Conservation (phyloP, 352 stramenopile species). For the Pythium pectinolyticum region DNA sequence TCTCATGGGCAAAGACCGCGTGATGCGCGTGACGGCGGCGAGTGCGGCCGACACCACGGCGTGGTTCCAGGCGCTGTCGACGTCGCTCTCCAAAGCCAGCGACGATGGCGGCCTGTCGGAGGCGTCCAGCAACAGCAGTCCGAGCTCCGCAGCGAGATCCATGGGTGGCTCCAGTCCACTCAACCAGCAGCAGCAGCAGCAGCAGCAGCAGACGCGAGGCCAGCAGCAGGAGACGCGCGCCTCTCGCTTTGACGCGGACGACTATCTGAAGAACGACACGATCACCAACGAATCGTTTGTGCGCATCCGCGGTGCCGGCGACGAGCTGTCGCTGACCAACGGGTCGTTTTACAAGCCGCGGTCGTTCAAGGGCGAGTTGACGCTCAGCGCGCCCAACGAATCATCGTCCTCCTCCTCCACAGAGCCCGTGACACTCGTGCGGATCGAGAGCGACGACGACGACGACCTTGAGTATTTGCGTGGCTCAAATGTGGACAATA, state of each 20-base stretch:
- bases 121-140: slow-evolving; percentile 10
- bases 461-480: slow-evolving; percentile 56
- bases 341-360: slow-evolving; percentile 26
- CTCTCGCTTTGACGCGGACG: slow-evolving; percentile 47
- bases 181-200: no score
- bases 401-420: no score
- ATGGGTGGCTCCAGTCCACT: background rate
- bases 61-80: slow-evolving; percentile 48
- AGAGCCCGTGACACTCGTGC: slow-evolving; percentile 2
- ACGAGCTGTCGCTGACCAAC: slow-evolving; percentile 22
- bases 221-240: background rate
- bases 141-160: slow-evolving; percentile 16
- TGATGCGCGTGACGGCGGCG: slow-evolving; percentile 37
- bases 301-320: slow-evolving; percentile 45
- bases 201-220: background rate
- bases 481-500: slow-evolving; percentile 40
- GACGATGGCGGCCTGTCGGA: slow-evolving; percentile 24
- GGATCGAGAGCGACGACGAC: slow-evolving; percentile 28
- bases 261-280: slow-evolving; percentile 72
- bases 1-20: slow-evolving; percentile 32
- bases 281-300: slow-evolving; percentile 76
- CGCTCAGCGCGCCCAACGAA: slow-evolving; percentile 19
- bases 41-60: slow-evolving; percentile 39
- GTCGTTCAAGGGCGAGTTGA: slow-evolving; percentile 69
- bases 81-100: background rate